Percentiles rank a stretch among this genome's conserved stretches.
Conservation (phyloP, 345 rosid species). For the Pistacia atlantica region DNA sequence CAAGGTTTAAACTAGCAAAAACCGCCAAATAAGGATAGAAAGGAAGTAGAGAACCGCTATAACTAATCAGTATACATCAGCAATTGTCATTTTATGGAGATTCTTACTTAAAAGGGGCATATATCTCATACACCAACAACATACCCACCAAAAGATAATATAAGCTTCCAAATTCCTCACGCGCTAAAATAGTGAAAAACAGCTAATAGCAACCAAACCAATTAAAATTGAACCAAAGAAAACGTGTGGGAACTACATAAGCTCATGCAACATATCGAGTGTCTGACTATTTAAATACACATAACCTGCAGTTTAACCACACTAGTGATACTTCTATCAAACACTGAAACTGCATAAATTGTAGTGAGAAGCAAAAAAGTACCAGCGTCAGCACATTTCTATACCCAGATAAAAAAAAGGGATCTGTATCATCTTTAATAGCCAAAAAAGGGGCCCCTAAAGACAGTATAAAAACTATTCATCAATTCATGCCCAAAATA, state of each 20-base stretch:
- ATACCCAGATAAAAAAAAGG: background rate
- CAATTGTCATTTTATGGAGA: background rate
- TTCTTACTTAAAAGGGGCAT: background rate
- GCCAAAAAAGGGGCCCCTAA: background rate
- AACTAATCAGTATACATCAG: background rate
- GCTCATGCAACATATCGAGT: background rate
- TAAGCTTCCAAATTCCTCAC: background rate
- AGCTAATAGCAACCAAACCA: background rate
- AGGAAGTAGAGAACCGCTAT: background rate
- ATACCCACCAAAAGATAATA: background rate
- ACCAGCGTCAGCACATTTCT: background rate
- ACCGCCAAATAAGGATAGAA: conserved; percentile 1
- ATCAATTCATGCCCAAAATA: background rate
- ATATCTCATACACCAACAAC: background rate
- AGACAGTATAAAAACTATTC: too few relatives aligned
- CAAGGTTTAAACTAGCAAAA: background rate
- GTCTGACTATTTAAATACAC: background rate
- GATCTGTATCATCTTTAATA: background rate
- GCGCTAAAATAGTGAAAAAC: background rate
- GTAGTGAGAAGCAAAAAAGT: background rate
- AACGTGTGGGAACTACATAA: background rate
- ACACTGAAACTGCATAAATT: background rate
- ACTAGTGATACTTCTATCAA: background rate
- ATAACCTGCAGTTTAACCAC: background rate
- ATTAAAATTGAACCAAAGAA: background rate